phyloP scores from a whole-genome alignment of 2,329 filamentous ascomycete genomes.

The Fusarium torreyae region DNA sequence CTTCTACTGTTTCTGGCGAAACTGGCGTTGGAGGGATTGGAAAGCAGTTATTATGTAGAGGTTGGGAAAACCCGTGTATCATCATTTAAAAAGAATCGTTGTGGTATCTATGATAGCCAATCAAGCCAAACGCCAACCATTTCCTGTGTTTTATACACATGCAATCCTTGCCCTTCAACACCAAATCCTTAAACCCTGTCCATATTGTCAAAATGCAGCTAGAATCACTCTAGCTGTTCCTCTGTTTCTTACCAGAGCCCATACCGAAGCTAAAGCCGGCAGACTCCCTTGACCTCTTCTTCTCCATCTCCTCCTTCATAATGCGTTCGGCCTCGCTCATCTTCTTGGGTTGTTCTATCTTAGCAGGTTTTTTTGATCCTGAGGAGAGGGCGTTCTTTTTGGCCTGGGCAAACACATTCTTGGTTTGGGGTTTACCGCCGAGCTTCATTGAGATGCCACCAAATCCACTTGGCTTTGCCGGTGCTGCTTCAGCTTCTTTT shows the following conservation, averaged over 20 bases:
- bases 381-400: slow-evolving; percentile 78
- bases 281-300: slow-evolving; percentile 71
- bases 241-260: slow-evolving; percentile 67
- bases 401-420: slow-evolving; percentile 80
- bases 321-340: slow-evolving; percentile 91
- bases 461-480: slow-evolving; percentile 54
- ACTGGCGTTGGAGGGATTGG: slow-evolving; percentile 52
- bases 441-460: slow-evolving; percentile 75
- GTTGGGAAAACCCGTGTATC: slow-evolving; percentile 20
- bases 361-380: slow-evolving; percentile 73
- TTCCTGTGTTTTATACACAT: slow-evolving; percentile 8
- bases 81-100: slow-evolving; percentile 39
- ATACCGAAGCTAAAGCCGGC: slow-evolving; percentile 63
- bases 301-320: slow-evolving; percentile 87
- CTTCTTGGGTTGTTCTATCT: slow-evolving; percentile 78
- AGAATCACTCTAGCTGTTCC: slow-evolving; percentile 48
- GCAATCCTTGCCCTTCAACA: slow-evolving; percentile 1
- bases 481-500: slow-evolving; percentile 32
- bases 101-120: slow-evolving; percentile 52
- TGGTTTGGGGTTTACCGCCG: slow-evolving; percentile 73
- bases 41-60: slow-evolving; percentile 32
- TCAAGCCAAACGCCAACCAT: slow-evolving; percentile 40
- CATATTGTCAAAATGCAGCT: not conserved
- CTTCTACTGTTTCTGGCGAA: slow-evolving; percentile 49
- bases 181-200: not conserved